Conservation (phyloP, 495 filamentous ascomycete species). For the Aeminium ludgeri region DNA sequence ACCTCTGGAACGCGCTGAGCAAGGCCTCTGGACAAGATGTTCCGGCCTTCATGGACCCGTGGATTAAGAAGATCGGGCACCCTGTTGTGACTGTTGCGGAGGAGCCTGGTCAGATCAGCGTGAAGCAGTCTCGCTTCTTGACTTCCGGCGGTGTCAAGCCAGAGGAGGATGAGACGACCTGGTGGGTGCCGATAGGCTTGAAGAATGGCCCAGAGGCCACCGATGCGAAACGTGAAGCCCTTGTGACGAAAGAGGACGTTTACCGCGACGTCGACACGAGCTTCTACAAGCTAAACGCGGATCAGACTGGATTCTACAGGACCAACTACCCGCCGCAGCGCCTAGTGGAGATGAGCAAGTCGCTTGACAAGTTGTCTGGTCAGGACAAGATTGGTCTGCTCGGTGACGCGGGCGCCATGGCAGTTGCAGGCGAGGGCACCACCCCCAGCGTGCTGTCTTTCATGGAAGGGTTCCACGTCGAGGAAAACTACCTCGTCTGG, state of each 20-base stretch:
- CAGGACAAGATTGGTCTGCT: slow-evolving; percentile 85
- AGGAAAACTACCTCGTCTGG: slow-evolving; percentile 80
- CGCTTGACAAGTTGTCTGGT: slow-evolving; percentile 52
- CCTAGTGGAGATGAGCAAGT: slow-evolving; percentile 59
- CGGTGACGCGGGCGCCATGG: slow-evolving; percentile 81
- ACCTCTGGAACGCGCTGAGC: slow-evolving; percentile 81
- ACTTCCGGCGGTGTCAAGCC: slow-evolving; percentile 71
- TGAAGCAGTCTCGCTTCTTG: slow-evolving; percentile 78
- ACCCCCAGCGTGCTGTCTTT: slow-evolving; percentile 67
- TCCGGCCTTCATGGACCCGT: slow-evolving; percentile 69
- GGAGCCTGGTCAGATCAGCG: slow-evolving; percentile 57
- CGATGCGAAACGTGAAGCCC: slow-evolving; percentile 37
- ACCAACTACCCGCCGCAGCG: slow-evolving; percentile 75
- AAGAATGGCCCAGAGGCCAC: slow-evolving; percentile 40
- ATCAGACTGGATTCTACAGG: slow-evolving; percentile 80
- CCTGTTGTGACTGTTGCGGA: slow-evolving; percentile 76
- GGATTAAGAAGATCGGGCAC: slow-evolving; percentile 91
- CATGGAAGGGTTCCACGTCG: slow-evolving; percentile 61
- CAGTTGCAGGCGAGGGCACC: slow-evolving; percentile 65
- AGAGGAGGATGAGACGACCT: slow-evolving; percentile 76
- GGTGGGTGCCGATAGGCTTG: slow-evolving; percentile 86
- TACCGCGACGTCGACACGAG: slow-evolving; percentile 55
- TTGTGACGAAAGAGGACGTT: slow-evolving; percentile 60
- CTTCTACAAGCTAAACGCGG: slow-evolving; percentile 85
- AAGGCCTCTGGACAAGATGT: slow-evolving; percentile 82